These are phyloP conservation scores for Gossypium longicalyx DNA, from an alignment of 345 rosid species.

Conservation along the genomic window DNA sequence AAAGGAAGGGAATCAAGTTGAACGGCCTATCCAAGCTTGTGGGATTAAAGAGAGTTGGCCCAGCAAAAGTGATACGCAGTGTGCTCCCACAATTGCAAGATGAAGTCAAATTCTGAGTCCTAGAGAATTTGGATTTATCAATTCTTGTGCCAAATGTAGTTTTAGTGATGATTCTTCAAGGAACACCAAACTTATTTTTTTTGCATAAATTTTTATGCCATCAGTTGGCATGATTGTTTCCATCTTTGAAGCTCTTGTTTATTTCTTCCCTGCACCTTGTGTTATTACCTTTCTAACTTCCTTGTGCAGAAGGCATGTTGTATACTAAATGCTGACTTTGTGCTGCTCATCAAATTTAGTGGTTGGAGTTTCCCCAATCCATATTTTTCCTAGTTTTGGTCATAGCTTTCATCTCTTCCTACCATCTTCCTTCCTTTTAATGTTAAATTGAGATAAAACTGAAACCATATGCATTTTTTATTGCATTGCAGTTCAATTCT, in stretches of 20 bases:
- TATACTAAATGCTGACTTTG: background rate
- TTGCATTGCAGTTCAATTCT: background rate
- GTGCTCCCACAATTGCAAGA: constrained; percentile 49
- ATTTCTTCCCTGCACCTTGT: background rate
- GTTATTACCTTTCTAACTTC: background rate
- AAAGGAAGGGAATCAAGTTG: constrained; percentile 48
- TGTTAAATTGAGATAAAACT: background rate
- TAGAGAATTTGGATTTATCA: constrained; percentile 12
- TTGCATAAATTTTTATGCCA: background rate
- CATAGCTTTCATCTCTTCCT: no score
- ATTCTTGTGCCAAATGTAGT: constrained; percentile 1
- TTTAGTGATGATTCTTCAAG: constrained; percentile 12
- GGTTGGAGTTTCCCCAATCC: background rate
- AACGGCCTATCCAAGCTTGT: constrained; percentile 49
- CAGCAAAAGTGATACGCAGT: constrained; percentile 41
- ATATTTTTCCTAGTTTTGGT: background rate
- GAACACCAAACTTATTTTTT: background rate
- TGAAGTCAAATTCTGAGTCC: constrained; percentile 17
- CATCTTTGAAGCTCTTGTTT: background rate
- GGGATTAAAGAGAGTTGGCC: constrained; percentile 56
- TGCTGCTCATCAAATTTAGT: background rate
- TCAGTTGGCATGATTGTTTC: constrained; percentile 4
- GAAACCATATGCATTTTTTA: background rate
- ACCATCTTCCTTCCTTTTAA: background rate
- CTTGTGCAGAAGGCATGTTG: background rate